Evolutionary conservation across 2,329 filamentous ascomycete species (phyloP), one percentile per base, ranked within the genome.

Genomic region (Celoporthe dispersa): DNA sequence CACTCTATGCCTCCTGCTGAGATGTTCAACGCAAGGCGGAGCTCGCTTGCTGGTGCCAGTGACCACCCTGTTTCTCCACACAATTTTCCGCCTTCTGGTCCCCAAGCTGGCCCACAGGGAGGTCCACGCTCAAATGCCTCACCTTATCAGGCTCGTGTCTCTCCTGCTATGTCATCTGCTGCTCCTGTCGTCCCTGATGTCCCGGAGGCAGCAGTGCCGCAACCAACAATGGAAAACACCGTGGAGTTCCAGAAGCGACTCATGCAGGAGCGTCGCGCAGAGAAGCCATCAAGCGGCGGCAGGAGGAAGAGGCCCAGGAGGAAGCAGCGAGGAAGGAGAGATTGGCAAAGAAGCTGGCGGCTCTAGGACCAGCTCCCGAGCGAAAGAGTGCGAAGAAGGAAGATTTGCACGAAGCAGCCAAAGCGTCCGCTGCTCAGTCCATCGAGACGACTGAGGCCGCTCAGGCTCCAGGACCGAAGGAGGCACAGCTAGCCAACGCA

Each of bases 241-340:
- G 85, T 85, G 73, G 89, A 84, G 78, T 87, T 82, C 76, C 91
- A 88, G 81, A 92, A 83, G 85, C 92, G 85, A 80, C 86, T 93
- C 31, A 94, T 94, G 91, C 86, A 86, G 51, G 90, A 93, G 75
- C 88, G 88, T 53, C 85, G 90, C 8, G 91, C 94, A 75, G 82
- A 89, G 66, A n/a, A n/a, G 91, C 91, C 28, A 89, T 90, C 76
- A 90, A 91, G 76, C 86, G 91, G 69, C 84, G 88, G 63, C 82
- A 88, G 71, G 91, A 92, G 70, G 87, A 94, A 78, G 90, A 91
- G 75, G 90, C 87, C 28, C 86, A 84, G n/a, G 90, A 92, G 75
- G 91, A 93, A 76, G 90, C 89, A n/a, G 92, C 88, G 25, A 87
- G 85, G 70, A 86, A 88, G 75, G 91, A 93, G 76, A 87, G 92